Evolutionary conservation across 2,329 filamentous ascomycete species (phyloP), one percentile per base, ranked within the genome.

Genomic region (Trichophyton simii): DNA sequence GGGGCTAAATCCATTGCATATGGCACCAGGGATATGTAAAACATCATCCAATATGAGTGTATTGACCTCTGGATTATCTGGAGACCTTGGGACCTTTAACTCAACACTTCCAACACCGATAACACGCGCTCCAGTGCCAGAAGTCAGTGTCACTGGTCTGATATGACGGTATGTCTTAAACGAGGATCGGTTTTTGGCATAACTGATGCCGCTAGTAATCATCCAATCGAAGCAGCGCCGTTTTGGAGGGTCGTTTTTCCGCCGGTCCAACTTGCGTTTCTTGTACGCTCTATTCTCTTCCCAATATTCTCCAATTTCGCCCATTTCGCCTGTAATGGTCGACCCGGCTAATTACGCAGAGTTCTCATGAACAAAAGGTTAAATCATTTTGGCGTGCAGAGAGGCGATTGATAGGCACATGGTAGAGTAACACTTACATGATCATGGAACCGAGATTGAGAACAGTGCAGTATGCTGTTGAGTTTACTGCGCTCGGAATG

Each of bases 21-120:
- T 57, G 57, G 71, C 71, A 41, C 67, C 67, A 1, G 72, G 72
- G 60, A 71, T 69, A 63, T 74, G 71, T 50, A 73, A 64, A 46
- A 74, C 72, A 60, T 70, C 67, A 20, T 73, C 66, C 11, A 73
- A 63, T 15, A 64, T 60, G 18, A 74, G 65, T 0, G 62, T 67
- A 57, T 70, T 66, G 36, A 65, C 62, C 2, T 66, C 63, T 25
- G 65, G 62, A 42, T 67, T 66, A 7, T 63, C 62, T 3, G 62
- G 64, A 4, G 63, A 64, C 34, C 67, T 65, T 3, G 64, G 63
- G 9, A 73, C 68, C 20, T 66, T 61, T 9, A 73, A 55, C 59
- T 71, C 69, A 20, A 74, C 72, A 2, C 66, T 70, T 2, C 72
- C 71, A 18, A 73, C 67, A 2, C 72, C 72, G 20, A 65, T 66